These are phyloP conservation scores for Boehmeria nivea DNA, from an alignment of 306 rosid species.

Conservation along the genomic window DNA sequence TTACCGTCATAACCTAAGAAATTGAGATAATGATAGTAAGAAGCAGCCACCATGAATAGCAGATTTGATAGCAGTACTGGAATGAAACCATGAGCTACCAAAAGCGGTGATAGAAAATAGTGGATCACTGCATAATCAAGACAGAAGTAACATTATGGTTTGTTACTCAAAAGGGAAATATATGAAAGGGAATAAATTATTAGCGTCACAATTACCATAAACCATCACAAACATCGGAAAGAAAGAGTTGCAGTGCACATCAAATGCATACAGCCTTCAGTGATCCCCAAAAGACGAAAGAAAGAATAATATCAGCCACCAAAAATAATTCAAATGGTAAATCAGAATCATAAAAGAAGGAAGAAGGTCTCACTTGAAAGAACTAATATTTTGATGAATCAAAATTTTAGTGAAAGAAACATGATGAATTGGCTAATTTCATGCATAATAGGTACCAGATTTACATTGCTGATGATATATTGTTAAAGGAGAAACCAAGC, in stretches of 20 bases:
- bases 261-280: slow-evolving; percentile 93
- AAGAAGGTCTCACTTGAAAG: neutral
- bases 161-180: slow-evolving; percentile 12
- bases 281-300: slow-evolving; percentile 19
- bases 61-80: slow-evolving; percentile 86
- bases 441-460: no score
- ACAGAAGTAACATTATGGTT: slow-evolving; percentile 27
- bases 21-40: slow-evolving; percentile 95
- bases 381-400: no score
- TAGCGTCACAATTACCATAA: slow-evolving; percentile 52
- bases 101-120: slow-evolving; percentile 84
- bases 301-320: slow-evolving; percentile 19
- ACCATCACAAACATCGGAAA: slow-evolving; percentile 92
- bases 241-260: slow-evolving; percentile 99
- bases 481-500: no score
- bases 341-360: neutral
- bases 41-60: slow-evolving; percentile 88
- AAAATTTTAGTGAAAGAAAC: neutral
- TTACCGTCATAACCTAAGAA: slow-evolving; percentile 99
- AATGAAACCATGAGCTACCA: slow-evolving; percentile 96
- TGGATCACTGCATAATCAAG: slow-evolving; percentile 78
- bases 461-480: no score
- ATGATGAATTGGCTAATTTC: neutral
- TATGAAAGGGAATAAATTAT: neutral
- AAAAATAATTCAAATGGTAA: slow-evolving; percentile 12